phyloP scores from a whole-genome alignment of 2,329 filamentous ascomycete species.

The Aspergillus niger region DNA sequence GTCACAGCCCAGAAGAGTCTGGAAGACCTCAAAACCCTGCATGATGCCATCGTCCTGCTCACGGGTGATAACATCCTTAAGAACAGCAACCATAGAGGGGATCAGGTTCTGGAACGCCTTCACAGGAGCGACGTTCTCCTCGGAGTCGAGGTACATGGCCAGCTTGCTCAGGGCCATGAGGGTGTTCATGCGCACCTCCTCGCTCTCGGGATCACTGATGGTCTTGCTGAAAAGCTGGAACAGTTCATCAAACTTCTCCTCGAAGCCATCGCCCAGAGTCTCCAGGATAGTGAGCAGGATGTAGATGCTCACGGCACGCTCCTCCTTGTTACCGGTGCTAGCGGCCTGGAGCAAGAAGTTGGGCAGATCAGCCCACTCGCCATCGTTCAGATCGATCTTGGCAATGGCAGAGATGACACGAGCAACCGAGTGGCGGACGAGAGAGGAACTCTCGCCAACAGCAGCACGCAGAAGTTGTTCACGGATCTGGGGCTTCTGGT shows the following conservation, averaged over 20 bases:
- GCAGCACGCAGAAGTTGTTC: slow-evolving; percentile 82
- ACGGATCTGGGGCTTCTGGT: slow-evolving; percentile 78
- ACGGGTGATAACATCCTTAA: slow-evolving; percentile 78
- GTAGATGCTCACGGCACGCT: slow-evolving; percentile 89
- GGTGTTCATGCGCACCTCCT: slow-evolving; percentile 92
- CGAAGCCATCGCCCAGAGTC: slow-evolving; percentile 80
- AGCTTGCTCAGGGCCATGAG: slow-evolving; percentile 86
- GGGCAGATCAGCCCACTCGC: slow-evolving; percentile 81
- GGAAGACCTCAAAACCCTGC: slow-evolving; percentile 94
- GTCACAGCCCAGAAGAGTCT: slow-evolving; percentile 89
- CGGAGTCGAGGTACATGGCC: slow-evolving; percentile 82
- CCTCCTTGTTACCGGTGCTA: slow-evolving; percentile 70
- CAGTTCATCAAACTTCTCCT: slow-evolving; percentile 75
- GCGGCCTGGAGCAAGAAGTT: slow-evolving; percentile 77
- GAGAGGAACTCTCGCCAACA: slow-evolving; percentile 73
- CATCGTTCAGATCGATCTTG: slow-evolving; percentile 80
- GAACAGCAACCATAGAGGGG: slow-evolving; percentile 83
- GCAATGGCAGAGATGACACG: slow-evolving; percentile 87
- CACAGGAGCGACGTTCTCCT: slow-evolving; percentile 76
- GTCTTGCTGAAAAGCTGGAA: slow-evolving; percentile 83
- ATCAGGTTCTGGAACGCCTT: slow-evolving; percentile 76
- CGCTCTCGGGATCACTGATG: slow-evolving; percentile 85
- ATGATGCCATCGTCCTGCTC: slow-evolving; percentile 85
- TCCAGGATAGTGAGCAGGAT: slow-evolving; percentile 92
- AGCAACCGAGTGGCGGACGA: slow-evolving; percentile 82